phyloP scores from a whole-genome alignment of 2,329 filamentous ascomycete genomes.

The Ophiostoma pallidulum region DNA sequence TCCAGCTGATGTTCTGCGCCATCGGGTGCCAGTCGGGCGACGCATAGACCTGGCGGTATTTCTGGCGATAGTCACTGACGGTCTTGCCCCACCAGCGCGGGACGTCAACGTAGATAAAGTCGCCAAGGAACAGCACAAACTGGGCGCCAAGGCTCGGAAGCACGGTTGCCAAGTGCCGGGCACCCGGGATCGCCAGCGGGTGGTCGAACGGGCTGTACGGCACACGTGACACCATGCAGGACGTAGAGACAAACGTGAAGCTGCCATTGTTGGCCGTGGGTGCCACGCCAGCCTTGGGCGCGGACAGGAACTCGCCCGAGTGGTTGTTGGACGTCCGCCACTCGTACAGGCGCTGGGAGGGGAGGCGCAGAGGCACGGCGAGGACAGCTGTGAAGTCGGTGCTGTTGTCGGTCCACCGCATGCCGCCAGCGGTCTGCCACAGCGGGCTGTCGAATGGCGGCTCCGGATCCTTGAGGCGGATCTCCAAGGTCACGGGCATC shows the following conservation, averaged over 20 bases:
- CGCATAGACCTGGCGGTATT: conserved; percentile 92
- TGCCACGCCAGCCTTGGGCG: conserved; percentile 59
- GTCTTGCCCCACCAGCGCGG: conserved; percentile 66
- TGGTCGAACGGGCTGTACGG: conserved; percentile 83
- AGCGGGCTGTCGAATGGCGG: conserved; percentile 44
- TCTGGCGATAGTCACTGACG: conserved; percentile 69
- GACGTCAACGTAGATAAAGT: conserved; percentile 88
- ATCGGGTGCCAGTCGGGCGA: conserved; percentile 82
- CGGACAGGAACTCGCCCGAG: conserved; percentile 69
- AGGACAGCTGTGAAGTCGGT: conserved; percentile 77
- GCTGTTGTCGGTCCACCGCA: conserved; percentile 58
- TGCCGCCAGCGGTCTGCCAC: conserved; percentile 59
- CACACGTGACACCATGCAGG: conserved; percentile 84
- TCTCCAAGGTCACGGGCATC: conserved; percentile 66
- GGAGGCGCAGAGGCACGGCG: conserved; percentile 52
- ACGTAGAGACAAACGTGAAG: conserved; percentile 86
- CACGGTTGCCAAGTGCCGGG: conserved; percentile 64
- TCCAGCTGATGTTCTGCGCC: conserved; percentile 80
- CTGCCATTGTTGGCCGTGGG: conserved; percentile 52
- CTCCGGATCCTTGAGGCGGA: conserved; percentile 44
- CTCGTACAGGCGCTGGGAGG: conserved; percentile 65
- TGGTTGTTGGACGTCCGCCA: conserved; percentile 84
- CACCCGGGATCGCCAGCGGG: conserved; percentile 70
- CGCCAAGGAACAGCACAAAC: conserved; percentile 73
- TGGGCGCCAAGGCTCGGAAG: conserved; percentile 64